phyloP scores from a whole-genome alignment of 257 asterid species.

The Mitragyna speciosa region DNA sequence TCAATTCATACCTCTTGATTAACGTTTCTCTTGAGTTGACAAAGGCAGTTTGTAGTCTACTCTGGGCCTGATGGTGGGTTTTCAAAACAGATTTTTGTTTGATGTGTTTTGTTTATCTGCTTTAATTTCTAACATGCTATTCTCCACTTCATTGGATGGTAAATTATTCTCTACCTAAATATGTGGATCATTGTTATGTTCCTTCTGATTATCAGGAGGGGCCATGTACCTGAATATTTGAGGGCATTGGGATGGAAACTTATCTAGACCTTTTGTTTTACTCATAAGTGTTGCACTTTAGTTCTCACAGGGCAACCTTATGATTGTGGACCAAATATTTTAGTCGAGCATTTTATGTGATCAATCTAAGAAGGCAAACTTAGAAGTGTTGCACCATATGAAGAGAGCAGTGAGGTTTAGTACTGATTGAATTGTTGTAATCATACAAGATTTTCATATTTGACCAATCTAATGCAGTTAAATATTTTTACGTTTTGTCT shows the following conservation, averaged over 20 bases:
- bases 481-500: conserved; percentile 13
- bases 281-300: neutral
- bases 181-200: no score
- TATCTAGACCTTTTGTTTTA: neutral
- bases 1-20: no score
- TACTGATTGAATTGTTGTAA: neutral
- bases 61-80: no score
- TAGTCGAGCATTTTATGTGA: neutral
- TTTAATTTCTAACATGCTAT: neutral
- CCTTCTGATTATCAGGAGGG: neutral
- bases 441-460: neutral
- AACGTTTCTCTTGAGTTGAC: no score
- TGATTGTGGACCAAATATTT: neutral
- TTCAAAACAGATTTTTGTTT: no score
- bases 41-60: no score
- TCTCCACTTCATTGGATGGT: neutral
- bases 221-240: neutral
- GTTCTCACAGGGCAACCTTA: neutral
- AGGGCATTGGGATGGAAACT: neutral
- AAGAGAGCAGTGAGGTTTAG: neutral
- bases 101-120: no score
- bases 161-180: no score
- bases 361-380: no score
- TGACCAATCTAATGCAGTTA: neutral
- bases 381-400: neutral